Base-by-base conservation (phyloP, 371 early-diverging fungal genomes). In the Coemansia sp. region DNA sequence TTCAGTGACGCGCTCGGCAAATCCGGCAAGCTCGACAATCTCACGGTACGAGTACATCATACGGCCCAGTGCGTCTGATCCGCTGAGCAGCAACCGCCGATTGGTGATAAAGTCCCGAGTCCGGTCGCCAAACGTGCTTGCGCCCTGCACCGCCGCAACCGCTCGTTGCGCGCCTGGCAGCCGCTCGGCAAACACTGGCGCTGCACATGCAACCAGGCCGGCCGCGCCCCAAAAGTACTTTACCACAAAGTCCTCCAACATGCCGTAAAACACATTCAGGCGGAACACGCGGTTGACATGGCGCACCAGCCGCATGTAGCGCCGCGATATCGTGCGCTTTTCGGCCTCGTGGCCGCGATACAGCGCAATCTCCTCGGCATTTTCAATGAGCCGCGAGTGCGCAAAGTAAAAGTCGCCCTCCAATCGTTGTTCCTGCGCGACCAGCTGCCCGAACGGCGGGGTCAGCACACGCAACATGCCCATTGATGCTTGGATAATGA, bases 171-270 rank as follows among this genome's bases (percentile, higher is more conserved):
- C 70, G 24, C 71, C 77, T 26, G 84, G 80, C 41, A 82, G 83
- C 0, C 88, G 78, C 62, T 84, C 85, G 66, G 92, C 90, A 80
- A 97, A 97, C 21, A 96, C 97, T 1, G 98, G 98, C 12, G 90
- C 90, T 8, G 92, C 87, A 63, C 94, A 92, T 36, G 95, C 86
- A 4, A 94, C 81, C 41, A 97, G 85, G 41, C 98, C 98, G 62
- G 91, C 87, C 6, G 95, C 97, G 57, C 94, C 93, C 97, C 98
- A 97, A 68, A 91, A 90, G 66, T 93, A 93, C 81, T 93, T 93
- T 63, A 94, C 92, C 40, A 92, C 83, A 61, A 94, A 92, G 40
- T 90, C 91, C 65, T 82, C 82, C 65, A 90, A 84, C 69, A 92
- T 93, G 60, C 93, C 91, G 76, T 92, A 92, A 48, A 87, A 80